These are phyloP conservation scores for Nicotiana tabacum DNA, from an alignment of 257 asterid species.

Conservation along the genomic window DNA sequence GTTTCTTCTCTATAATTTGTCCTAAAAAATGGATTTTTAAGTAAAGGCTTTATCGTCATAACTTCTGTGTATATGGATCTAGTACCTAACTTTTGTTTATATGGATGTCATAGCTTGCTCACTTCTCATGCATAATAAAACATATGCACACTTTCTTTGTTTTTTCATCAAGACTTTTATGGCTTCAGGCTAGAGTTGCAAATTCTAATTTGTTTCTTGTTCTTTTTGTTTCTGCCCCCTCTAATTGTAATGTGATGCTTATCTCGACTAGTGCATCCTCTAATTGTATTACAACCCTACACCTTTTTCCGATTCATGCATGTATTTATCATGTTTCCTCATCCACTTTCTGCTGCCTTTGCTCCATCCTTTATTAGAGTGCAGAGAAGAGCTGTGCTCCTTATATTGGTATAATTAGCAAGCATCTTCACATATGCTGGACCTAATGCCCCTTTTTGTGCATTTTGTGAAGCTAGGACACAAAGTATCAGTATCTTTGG, in stretches of 20 bases:
- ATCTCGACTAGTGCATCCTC: neutral
- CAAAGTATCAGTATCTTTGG: constrained; percentile 87
- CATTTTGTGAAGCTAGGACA: constrained; percentile 77
- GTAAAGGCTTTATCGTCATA: constrained; percentile 1
- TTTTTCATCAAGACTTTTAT: neutral
- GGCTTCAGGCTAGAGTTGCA: neutral
- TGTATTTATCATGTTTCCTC: neutral
- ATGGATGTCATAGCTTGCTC: neutral
- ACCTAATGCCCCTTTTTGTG: constrained; percentile 38
- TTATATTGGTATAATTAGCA: neutral
- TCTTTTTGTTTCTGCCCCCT: neutral
- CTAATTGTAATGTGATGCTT: neutral
- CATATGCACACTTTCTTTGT: neutral
- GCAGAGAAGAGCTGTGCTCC: neutral
- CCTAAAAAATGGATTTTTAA: neutral
- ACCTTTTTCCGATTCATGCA: neutral
- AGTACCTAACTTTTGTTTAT: neutral
- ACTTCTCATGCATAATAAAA: neutral
- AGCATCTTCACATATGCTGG: constrained; percentile 15
- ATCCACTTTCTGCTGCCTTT: constrained; percentile 8
- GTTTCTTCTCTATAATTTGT: constrained; percentile 27
- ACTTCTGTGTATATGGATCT: neutral
- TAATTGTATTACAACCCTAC: neutral
- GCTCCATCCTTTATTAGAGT: neutral
- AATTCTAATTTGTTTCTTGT: neutral